Evolutionary conservation across 2,329 filamentous ascomycete genomes (phyloP).

Genomic region (Geosmithia flava): DNA sequence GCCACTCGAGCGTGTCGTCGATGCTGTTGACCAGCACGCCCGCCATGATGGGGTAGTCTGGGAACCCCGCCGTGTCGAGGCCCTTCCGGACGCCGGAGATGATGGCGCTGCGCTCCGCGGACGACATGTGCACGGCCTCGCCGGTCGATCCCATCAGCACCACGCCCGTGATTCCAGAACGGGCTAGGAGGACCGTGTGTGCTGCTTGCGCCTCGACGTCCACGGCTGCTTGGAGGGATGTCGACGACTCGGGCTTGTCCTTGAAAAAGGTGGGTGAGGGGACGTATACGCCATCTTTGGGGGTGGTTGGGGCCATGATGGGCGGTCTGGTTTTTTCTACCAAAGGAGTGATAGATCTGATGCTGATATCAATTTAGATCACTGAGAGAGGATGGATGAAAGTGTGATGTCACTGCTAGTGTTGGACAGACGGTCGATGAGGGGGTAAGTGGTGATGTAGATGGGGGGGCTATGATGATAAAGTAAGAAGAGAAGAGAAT

Average conservation of each 20-base stretch:
- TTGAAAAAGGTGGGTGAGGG: conserved; percentile 52
- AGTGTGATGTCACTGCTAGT: too few species aligned
- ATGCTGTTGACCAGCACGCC: conserved; percentile 41
- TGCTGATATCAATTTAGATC: too few species aligned
- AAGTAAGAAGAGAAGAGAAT: too few species aligned
- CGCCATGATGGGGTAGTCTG: conserved; percentile 39
- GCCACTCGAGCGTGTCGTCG: conserved; percentile 5
- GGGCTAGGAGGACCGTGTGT: conserved; percentile 47
- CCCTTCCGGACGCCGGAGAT: conserved; percentile 40
- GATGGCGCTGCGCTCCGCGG: conserved; percentile 40
- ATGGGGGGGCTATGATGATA: too few species aligned
- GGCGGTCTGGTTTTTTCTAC: not conserved
- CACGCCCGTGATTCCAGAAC: conserved; percentile 45
- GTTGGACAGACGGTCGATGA: too few species aligned
- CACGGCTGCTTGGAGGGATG: conserved; percentile 31
- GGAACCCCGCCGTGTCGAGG: conserved; percentile 40
- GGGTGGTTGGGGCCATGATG: not conserved
- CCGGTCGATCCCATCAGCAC: conserved; percentile 52
- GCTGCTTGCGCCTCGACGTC: conserved; percentile 44
- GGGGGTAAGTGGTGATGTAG: not conserved
- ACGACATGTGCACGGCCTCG: conserved; percentile 49
- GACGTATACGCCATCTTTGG: conserved; percentile 37
- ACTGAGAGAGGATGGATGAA: too few species aligned
- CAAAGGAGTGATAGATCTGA: too few species aligned
- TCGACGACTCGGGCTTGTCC: conserved; percentile 20